Conservation (phyloP, 2,329 filamentous ascomycete genomes). For the Fusarium tricinctum region DNA sequence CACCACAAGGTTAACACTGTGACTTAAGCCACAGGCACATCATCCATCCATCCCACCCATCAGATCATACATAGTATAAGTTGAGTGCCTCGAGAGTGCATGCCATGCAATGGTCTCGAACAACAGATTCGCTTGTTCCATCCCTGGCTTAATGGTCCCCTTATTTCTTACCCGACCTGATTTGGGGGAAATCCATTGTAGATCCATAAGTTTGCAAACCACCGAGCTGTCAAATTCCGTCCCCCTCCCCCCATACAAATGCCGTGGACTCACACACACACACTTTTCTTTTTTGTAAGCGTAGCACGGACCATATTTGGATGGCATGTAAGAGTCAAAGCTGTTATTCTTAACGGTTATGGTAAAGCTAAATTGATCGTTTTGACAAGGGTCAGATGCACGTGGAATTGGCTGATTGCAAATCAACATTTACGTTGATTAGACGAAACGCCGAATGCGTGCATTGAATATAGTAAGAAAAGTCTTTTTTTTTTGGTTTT, state of each 20-base stretch:
- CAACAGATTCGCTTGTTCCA: conserved; percentile 1
- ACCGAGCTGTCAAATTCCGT: conserved; percentile 34
- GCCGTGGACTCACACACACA: conserved; percentile 18
- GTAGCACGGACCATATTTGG: conserved; percentile 18
- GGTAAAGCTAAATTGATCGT: conserved; percentile 17
- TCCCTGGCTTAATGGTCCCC: conserved; percentile 1
- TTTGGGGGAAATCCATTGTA: conserved; percentile 10
- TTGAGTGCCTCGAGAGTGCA: conserved; percentile 13
- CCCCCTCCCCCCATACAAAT: conserved; percentile 12
- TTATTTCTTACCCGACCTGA: conserved; percentile 4
- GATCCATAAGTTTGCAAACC: conserved; percentile 31
- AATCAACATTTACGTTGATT: conserved; percentile 21
- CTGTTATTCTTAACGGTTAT: conserved; percentile 23
- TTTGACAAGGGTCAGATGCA: not conserved
- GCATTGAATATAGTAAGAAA: not conserved
- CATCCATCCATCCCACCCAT: conserved; percentile 25
- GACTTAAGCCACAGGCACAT: conserved; percentile 14
- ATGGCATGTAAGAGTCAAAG: not conserved
- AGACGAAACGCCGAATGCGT: conserved; percentile 16
- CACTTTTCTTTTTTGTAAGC: not conserved
- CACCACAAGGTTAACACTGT: conserved; percentile 11
- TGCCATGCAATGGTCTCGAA: conserved; percentile 37
- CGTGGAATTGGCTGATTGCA: conserved; percentile 27
- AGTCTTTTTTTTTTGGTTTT: too few relatives aligned
- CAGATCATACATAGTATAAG: conserved; percentile 32